Conservation (phyloP, 805 yeast genomes). For the Saccharomycopsis vini region DNA sequence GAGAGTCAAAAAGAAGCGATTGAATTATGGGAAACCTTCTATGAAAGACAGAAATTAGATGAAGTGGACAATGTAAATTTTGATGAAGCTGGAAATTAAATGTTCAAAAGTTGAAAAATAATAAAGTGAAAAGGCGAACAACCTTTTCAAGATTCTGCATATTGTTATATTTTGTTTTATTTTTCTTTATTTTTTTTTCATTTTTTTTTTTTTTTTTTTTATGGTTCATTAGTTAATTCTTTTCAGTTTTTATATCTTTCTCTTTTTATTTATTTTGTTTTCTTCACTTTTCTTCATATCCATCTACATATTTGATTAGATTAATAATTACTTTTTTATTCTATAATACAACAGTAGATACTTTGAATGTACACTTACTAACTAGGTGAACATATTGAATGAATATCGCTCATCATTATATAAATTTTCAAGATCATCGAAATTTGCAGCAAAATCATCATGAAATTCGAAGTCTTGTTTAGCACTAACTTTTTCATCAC, state of each 20-base stretch:
- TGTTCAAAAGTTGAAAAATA: background rate
- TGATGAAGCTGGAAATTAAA: background rate
- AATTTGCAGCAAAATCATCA: background rate
- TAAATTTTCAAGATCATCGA: constrained; percentile 5
- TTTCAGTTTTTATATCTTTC: background rate
- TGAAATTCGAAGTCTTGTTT: background rate
- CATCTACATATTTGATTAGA: no score
- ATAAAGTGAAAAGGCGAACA: background rate
- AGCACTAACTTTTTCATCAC: no score
- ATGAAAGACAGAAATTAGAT: constrained; percentile 33
- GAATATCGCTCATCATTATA: constrained; percentile 5
- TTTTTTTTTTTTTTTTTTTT: no score
- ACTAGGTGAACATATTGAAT: constrained; percentile 9
- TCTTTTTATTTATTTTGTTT: background rate
- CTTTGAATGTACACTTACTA: no score
- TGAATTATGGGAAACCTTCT: constrained; percentile 84
- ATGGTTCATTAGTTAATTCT: background rate
- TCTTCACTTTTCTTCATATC: background rate
- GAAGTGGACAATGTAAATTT: constrained; percentile 11
- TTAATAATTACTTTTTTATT: no score
- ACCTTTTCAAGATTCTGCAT: no score
- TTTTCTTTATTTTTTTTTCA: no score
- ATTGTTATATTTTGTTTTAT: background rate
- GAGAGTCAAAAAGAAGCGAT: constrained; percentile 90
- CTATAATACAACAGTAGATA: background rate